Evolutionary conservation across 345 rosid genomes (phyloP).

Genomic region (Crucihimalaya himalaica): DNA sequence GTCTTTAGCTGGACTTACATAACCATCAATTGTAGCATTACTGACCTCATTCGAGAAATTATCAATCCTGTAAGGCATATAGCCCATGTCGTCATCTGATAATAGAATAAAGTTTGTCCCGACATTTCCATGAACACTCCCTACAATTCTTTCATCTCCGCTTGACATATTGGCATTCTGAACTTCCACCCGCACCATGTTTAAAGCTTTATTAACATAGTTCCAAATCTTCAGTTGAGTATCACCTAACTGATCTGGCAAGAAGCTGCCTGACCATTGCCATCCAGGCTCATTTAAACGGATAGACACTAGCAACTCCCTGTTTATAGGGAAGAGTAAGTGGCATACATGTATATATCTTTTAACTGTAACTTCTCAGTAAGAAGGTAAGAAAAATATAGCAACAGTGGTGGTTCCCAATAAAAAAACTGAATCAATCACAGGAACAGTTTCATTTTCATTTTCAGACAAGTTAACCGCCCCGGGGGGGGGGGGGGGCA

Average conservation of each 20-base stretch:
- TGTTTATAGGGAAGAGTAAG: constrained; percentile 41
- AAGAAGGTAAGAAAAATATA: constrained; percentile 6
- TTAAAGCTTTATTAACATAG: constrained; percentile 62
- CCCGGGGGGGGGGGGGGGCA: too few species aligned
- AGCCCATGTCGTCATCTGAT: constrained; percentile 89
- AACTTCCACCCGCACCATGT: constrained; percentile 88
- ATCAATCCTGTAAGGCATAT: constrained; percentile 95
- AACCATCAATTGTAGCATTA: constrained; percentile 27
- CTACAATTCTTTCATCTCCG: constrained; percentile 72
- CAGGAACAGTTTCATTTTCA: not conserved
- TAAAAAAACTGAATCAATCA: not conserved
- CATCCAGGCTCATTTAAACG: constrained; percentile 92
- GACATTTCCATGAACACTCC: constrained; percentile 68
- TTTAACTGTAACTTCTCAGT: constrained; percentile 15
- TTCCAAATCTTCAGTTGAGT: constrained; percentile 91
- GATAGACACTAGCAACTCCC: constrained; percentile 83
- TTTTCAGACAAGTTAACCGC: constrained; percentile 10
- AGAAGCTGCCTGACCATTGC: constrained; percentile 98
- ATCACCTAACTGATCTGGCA: constrained; percentile 93
- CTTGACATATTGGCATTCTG: constrained; percentile 83
- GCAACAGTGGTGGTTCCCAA: constrained; percentile 17
- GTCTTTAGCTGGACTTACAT: constrained; percentile 8
- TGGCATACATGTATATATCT: not conserved
- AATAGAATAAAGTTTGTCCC: constrained; percentile 89
- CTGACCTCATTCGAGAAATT: constrained; percentile 97